A percentile compares a stretch with the other conserved stretches of the same genome.
Conservation (phyloP, 164 flowering plant species). For the Aristolochia californica region DNA sequence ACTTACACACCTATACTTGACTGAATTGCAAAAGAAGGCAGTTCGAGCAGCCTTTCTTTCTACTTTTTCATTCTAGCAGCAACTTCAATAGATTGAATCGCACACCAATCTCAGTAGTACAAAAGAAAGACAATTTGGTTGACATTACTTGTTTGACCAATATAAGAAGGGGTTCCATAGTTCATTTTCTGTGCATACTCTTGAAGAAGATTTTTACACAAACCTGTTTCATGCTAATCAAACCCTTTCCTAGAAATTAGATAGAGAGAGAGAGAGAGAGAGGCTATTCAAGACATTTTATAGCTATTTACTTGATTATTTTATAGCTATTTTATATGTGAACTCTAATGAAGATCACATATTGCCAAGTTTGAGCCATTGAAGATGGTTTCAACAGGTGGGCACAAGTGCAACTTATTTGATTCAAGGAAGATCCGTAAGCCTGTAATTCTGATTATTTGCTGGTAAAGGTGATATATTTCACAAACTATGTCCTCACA, state of each 20-base stretch:
- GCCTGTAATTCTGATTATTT: too few relatives aligned
- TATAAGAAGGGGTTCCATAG: conserved; percentile 66
- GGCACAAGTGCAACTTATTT: too few relatives aligned
- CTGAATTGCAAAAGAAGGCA: conserved; percentile 70
- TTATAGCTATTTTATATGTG: too few relatives aligned
- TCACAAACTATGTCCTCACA: too few relatives aligned
- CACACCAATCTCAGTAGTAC: conserved; percentile 80
- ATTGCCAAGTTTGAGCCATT: too few relatives aligned
- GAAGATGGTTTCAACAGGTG: too few relatives aligned
- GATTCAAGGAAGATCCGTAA: too few relatives aligned
- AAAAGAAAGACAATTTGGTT: conserved; percentile 29
- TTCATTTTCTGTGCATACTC: conserved; percentile 96
- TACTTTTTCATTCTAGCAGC: conserved; percentile 83
- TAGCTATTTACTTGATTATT: too few relatives aligned
- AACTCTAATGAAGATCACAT: too few relatives aligned
- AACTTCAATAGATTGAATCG: conserved; percentile 72
- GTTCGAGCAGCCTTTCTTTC: conserved; percentile 95
- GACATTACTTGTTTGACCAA: conserved; percentile 31
- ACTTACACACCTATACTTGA: conserved; percentile 12
- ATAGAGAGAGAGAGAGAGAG: conserved; percentile 20
- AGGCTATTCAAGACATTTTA: too few relatives aligned
- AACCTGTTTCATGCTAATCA: conserved; percentile 54
- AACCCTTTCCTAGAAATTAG: too few relatives aligned
- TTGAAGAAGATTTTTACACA: conserved; percentile 91
- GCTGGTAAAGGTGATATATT: too few relatives aligned